These are phyloP conservation scores for Mycena citricolor DNA, from an alignment of 1,284 basidiomycete genomes.

Conservation along the genomic window DNA sequence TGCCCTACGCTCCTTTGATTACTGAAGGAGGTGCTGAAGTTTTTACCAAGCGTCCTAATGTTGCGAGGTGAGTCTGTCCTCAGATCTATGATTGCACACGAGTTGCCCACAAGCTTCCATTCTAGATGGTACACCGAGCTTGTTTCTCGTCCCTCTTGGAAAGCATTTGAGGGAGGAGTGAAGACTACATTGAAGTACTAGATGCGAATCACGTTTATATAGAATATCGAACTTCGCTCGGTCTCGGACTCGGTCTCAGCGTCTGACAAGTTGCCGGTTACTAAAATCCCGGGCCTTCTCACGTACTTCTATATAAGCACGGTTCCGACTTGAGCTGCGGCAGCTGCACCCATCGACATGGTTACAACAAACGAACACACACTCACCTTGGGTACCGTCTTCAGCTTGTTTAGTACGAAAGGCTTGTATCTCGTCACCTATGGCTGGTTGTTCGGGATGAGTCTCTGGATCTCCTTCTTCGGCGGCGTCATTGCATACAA, in stretches of 20 bases:
- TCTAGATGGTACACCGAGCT: conserved; percentile 1
- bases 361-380: conserved; percentile 9
- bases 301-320: no score
- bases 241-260: no score
- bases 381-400: conserved; percentile 42
- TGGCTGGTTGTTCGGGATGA: conserved; percentile 67
- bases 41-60: conserved; percentile 5
- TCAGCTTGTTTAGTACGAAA: conserved; percentile 39
- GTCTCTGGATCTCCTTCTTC: conserved; percentile 68
- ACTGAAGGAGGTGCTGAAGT: not conserved
- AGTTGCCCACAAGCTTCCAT: not conserved
- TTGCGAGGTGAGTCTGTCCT: conserved; percentile 3
- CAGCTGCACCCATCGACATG: no score
- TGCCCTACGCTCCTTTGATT: conserved; percentile 8
- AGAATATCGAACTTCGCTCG: no score
- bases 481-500: conserved; percentile 63
- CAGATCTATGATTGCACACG: not conserved
- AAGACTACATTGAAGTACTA: conserved; percentile 2
- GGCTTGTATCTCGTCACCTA: conserved; percentile 58
- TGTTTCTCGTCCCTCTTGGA: not conserved
- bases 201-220: no score
- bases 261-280: no score
- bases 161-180: conserved; percentile 1
- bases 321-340: no score
- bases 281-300: not conserved